Conservation (phyloP, 306 rosid genomes). For the Trifolium subterraneum region DNA sequence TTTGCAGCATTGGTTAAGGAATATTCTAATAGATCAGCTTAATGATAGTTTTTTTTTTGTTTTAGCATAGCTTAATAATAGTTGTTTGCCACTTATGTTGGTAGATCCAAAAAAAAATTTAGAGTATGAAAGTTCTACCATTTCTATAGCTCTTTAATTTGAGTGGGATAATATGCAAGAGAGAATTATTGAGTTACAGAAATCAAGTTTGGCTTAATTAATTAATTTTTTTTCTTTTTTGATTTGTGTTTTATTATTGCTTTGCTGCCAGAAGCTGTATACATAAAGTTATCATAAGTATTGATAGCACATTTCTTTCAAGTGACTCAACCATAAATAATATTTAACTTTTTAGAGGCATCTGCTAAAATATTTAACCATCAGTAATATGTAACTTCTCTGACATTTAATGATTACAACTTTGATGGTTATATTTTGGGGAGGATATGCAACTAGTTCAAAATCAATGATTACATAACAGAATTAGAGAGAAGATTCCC, state of each 20-base stretch:
- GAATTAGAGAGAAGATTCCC: slow-evolving; percentile 35
- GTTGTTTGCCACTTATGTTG: not conserved
- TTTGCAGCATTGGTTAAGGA: slow-evolving; percentile 85
- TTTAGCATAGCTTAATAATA: not conserved
- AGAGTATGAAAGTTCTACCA: not conserved
- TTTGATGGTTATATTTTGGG: not conserved
- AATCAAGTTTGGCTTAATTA: not conserved
- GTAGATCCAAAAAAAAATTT: not conserved
- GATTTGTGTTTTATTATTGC: no score
- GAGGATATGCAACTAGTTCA: not conserved
- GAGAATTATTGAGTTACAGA: not conserved
- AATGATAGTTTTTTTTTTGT: not conserved
- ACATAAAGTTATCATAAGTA: no score
- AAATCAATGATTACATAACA: slow-evolving; percentile 13
- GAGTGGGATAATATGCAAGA: not conserved
- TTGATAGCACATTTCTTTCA: no score
- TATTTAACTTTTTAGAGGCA: no score
- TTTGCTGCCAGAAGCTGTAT: no score
- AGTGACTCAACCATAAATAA: no score
- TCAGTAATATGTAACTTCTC: no score
- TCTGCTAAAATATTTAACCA: no score
- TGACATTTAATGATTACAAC: slow-evolving; percentile 4
- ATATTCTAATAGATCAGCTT: slow-evolving; percentile 72
- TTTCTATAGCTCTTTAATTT: not conserved
- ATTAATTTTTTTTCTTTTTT: no score